Evolutionary conservation across 2,329 filamentous ascomycete genomes (phyloP).

Genomic region (Diaporthe citrichinensis): DNA sequence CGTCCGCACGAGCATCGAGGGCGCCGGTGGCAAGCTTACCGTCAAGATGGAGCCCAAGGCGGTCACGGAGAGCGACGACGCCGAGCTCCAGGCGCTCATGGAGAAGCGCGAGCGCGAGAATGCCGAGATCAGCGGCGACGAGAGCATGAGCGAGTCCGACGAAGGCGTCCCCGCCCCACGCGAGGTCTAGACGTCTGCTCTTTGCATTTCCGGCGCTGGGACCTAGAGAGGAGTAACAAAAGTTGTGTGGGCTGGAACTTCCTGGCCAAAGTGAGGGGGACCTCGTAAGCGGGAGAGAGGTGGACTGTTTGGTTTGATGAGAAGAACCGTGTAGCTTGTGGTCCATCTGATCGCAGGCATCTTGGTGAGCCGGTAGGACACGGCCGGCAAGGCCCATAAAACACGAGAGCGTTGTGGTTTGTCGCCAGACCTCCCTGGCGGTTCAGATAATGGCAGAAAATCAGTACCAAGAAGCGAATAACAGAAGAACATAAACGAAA

Average conservation of each 20-base stretch:
- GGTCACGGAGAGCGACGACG: conserved; percentile 98
- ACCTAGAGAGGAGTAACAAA: conserved; percentile 36
- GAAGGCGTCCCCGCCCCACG: conserved; percentile 76
- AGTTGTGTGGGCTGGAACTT: conserved; percentile 10
- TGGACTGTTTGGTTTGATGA: conserved; percentile 9
- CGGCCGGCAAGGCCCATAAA: not conserved
- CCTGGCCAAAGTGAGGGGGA: not conserved
- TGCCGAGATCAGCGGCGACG: conserved; percentile 96
- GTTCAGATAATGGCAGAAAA: conserved; percentile 17
- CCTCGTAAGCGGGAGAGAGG: not conserved
- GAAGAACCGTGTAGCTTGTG: not conserved
- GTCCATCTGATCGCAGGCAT: not conserved
- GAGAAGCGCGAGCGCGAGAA: conserved; percentile 99
- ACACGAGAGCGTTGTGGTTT: not conserved
- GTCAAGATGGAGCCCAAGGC: conserved; percentile 99
- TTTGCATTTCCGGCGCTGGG: conserved; percentile 41
- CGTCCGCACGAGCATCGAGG: conserved; percentile 85
- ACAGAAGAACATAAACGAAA: not conserved
- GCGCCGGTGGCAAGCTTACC: conserved; percentile 82
- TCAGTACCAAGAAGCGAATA: not conserved
- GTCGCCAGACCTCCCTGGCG: not conserved
- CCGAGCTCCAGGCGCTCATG: conserved; percentile 97
- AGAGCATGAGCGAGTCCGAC: conserved; percentile 95
- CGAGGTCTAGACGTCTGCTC: conserved; percentile 32
- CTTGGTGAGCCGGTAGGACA: not conserved